These are phyloP conservation scores for Pyrenochaeta sp. DNA, from an alignment of 2,329 filamentous ascomycete genomes.

Conservation along the genomic window DNA sequence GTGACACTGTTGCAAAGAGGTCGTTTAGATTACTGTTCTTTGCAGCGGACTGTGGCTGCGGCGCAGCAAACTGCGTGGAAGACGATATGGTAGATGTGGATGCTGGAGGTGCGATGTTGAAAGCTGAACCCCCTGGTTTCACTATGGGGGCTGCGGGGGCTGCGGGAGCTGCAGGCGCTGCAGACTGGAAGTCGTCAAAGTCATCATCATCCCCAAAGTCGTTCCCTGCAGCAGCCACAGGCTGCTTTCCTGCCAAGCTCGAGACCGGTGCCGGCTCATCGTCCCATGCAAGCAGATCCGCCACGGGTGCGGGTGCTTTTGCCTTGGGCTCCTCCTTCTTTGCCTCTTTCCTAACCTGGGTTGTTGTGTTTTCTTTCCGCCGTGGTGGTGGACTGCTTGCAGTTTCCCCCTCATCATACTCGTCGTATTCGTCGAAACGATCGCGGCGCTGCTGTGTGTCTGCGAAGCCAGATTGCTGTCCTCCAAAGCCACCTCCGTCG, in stretches of 20 bases:
- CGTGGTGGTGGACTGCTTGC: constrained; percentile 59
- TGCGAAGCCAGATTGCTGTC: constrained; percentile 72
- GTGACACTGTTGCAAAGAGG: constrained; percentile 84
- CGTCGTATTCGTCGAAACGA: constrained; percentile 95
- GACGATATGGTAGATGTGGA: constrained; percentile 59
- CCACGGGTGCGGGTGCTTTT: constrained; percentile 77
- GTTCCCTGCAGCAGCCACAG: constrained; percentile 51
- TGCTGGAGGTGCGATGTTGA: constrained; percentile 56
- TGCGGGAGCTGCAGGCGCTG: constrained; percentile 59
- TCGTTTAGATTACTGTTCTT: constrained; percentile 82
- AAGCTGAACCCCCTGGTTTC: constrained; percentile 68
- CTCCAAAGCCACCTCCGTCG: constrained; percentile 94
- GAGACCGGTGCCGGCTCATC: constrained; percentile 68
- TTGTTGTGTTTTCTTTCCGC: constrained; percentile 57
- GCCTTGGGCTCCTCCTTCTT: constrained; percentile 79
- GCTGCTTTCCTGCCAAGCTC: constrained; percentile 55
- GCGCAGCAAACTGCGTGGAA: constrained; percentile 77
- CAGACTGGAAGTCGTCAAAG: constrained; percentile 97
- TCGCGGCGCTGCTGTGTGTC: constrained; percentile 71
- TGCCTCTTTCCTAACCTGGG: constrained; percentile 50
- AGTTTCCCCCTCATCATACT: constrained; percentile 81
- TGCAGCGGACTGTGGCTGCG: constrained; percentile 83
- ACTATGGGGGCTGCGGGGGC: constrained; percentile 46
- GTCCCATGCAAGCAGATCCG: constrained; percentile 93
- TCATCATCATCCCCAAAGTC: constrained; percentile 77